These are phyloP conservation scores for Pugionium dolabratum DNA, from an alignment of 345 rosid genomes.

Conservation along the genomic window DNA sequence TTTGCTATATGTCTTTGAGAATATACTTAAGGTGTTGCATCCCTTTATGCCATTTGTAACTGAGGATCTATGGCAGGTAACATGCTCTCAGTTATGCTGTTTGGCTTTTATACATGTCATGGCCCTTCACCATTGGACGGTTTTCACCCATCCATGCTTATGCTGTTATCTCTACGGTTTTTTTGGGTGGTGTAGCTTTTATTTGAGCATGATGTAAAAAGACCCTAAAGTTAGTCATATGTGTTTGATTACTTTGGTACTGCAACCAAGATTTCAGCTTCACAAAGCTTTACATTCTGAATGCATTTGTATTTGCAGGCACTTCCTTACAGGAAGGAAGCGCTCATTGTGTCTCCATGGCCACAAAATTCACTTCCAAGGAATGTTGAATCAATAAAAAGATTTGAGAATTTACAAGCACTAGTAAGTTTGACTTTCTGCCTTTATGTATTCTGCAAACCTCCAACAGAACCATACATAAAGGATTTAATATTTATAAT, in stretches of 20 bases:
- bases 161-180: slow-evolving; percentile 5
- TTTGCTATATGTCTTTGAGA: slow-evolving; percentile 80
- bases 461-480: slow-evolving; percentile 8
- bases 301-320: slow-evolving; percentile 52
- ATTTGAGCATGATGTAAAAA: slow-evolving; percentile 3
- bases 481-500: neutral
- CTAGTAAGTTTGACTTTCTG: slow-evolving; percentile 55
- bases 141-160: slow-evolving; percentile 13
- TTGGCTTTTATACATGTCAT: neutral
- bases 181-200: slow-evolving; percentile 6
- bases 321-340: slow-evolving; percentile 68
- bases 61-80: slow-evolving; percentile 97
- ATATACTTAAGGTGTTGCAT: slow-evolving; percentile 80
- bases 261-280: slow-evolving; percentile 12
- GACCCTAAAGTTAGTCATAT: slow-evolving; percentile 2
- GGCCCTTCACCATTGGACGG: neutral
- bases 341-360: slow-evolving; percentile 92
- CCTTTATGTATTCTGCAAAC: slow-evolving; percentile 10
- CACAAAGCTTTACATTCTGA: neutral
- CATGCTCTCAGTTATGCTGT: slow-evolving; percentile 11
- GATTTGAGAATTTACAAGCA: slow-evolving; percentile 88
- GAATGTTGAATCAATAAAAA: slow-evolving; percentile 53
- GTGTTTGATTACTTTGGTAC: slow-evolving; percentile 19
- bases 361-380: slow-evolving; percentile 79
- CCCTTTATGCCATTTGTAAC: slow-evolving; percentile 99